These are phyloP conservation scores for Chiua sp. DNA, from an alignment of 1,284 basidiomycete genomes.

Conservation along the genomic window DNA sequence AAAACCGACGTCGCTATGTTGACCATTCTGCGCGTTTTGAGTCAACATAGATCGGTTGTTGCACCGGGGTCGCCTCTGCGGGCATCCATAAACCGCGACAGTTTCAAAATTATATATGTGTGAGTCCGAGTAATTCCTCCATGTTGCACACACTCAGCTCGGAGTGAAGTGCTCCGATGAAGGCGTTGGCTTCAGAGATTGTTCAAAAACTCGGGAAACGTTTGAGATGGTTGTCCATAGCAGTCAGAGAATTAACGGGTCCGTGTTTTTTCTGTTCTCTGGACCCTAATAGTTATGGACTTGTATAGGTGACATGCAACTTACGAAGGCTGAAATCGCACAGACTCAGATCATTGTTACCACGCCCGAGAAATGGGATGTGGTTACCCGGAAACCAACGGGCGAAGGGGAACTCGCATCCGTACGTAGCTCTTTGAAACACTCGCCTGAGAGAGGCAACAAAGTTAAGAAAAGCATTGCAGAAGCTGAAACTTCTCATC, in stretches of 20 bases:
- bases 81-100: slow-evolving; percentile 67
- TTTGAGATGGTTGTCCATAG: slow-evolving; percentile 88
- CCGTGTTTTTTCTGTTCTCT: slow-evolving; percentile 1
- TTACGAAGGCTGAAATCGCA: slow-evolving; percentile 93
- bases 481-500: slow-evolving; percentile 95
- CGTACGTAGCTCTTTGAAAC: slow-evolving; percentile 49
- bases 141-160: neutral
- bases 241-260: slow-evolving; percentile 93
- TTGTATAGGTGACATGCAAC: slow-evolving; percentile 91
- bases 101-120: slow-evolving; percentile 99
- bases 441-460: neutral
- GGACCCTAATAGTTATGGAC: slow-evolving; percentile 1
- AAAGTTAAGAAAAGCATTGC: slow-evolving; percentile 13
- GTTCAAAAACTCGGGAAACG: slow-evolving; percentile 92
- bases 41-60: slow-evolving; percentile 63
- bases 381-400: slow-evolving; percentile 96
- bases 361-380: slow-evolving; percentile 99
- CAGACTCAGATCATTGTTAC: slow-evolving; percentile 99
- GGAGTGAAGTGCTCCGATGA: slow-evolving; percentile 88
- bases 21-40: slow-evolving; percentile 87
- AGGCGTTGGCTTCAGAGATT: slow-evolving; percentile 96
- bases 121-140: slow-evolving; percentile 40
- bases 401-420: slow-evolving; percentile 96
- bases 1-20: slow-evolving; percentile 99
- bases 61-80: slow-evolving; percentile 44